Base-by-base conservation (phyloP, 345 rosid genomes). In the Populus nigra region DNA sequence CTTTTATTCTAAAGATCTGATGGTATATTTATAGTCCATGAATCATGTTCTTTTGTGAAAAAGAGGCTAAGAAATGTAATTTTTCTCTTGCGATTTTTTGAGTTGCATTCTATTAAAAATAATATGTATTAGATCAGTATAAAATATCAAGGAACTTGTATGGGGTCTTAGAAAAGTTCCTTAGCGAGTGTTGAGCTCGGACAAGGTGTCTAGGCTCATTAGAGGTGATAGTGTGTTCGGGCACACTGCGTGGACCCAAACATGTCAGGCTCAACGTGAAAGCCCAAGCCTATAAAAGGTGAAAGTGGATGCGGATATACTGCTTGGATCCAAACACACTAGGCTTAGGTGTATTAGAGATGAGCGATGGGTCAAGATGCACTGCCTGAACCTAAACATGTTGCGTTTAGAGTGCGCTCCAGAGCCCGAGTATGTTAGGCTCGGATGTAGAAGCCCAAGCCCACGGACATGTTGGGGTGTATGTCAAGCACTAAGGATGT, bases 141-240 rank as follows among this genome's bases (percentile, higher is more conserved):
- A 33, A 33, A 33, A 33, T 33, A 33, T 0, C 0, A 0, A 33
- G 0, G 0, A 0, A 33, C 5, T 33, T 33, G 0, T 0, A 33
- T 33, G 5, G 5, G 0, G 0, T 33, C 0, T 33, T 5, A 4
- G 0, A 33, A 33, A 33, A 33, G 5, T 4, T 33, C 0, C 5
- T 33, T 33, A 33, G 5, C 0, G 0, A 33, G 35, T 33, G 35
- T 33, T 33, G 35, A 33, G 0, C 0, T 33, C 0, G 35, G 35
- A 0, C 5, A 33, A 33, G 0, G 5, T 33, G 35, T 0, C 0
- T 0, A 0, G 0, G 5, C 35, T 33, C 35, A 33, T 4, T 33
- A 33, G 0, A 33, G 0, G 0, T 33, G 5, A 33, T 33, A 33
- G 35, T 0, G 5, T 0, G 0, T 33, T 33, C 0, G 0, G 5